These are phyloP conservation scores for Collybiopsis luxurians DNA, from an alignment of 768 basidiomycete species.

Conservation along the genomic window DNA sequence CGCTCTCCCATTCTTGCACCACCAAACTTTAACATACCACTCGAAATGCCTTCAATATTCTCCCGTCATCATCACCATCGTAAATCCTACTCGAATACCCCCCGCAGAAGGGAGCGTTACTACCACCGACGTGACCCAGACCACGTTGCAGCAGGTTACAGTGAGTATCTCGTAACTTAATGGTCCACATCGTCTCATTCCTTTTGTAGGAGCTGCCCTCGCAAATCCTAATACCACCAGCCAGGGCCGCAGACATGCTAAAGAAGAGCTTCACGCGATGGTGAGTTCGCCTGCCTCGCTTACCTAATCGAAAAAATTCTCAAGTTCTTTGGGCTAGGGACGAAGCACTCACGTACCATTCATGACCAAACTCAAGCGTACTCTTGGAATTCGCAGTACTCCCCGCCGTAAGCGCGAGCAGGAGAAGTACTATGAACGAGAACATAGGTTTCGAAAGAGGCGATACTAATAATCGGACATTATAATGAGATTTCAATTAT, in stretches of 20 bases:
- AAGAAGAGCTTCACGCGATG: conserved; percentile 43
- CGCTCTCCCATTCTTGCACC: too few relatives aligned
- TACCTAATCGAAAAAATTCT: conserved; percentile 2
- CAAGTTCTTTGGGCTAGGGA: too few relatives aligned
- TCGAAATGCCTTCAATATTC: conserved; percentile 18
- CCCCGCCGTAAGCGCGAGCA: conserved; percentile 24
- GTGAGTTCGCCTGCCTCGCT: conserved; percentile 25
- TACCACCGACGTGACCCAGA: conserved; percentile 39
- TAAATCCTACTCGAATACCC: conserved; percentile 9
- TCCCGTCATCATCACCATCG: conserved; percentile 6
- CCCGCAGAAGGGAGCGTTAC: conserved; percentile 14
- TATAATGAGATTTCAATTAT: neutral
- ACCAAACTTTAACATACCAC: neutral
- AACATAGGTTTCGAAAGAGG: neutral
- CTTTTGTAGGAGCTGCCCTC: conserved; percentile 39
- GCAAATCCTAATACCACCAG: conserved; percentile 50
- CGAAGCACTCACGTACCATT: conserved; percentile 44
- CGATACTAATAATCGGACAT: neutral
- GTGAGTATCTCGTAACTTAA: conserved; percentile 26
- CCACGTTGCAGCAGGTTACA: conserved; percentile 47
- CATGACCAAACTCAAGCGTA: conserved; percentile 49
- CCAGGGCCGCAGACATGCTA: conserved; percentile 42
- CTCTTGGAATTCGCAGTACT: conserved; percentile 48
- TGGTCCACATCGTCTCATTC: neutral
- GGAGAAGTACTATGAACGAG: neutral